Conservation (phyloP, 176 grass and related monocot species). For the maize (Zea mays) region Zm-B73-REFERENCE-NAM-5.0 NC_050096.1:217368001-217368500, state of each 20-base stretch:
- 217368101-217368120: slow-evolving; percentile 26
- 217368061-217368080: background rate
- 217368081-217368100: slow-evolving; percentile 6
- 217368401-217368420: slow-evolving; percentile 39
- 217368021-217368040: background rate
- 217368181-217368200: background rate
- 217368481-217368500: background rate
- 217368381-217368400: slow-evolving; percentile 40
- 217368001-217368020: background rate
- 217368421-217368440: background rate
- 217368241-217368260: slow-evolving; percentile 66
- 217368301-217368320: slow-evolving; percentile 52
- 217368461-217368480: background rate
- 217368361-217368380: slow-evolving; percentile 40
- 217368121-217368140: slow-evolving; percentile 51
- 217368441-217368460: background rate
- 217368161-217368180: background rate
- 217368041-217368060: background rate
- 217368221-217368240: slow-evolving; percentile 95
- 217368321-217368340: slow-evolving; percentile 74
- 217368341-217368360: slow-evolving; percentile 98
- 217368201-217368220: slow-evolving; percentile 50
- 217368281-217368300: slow-evolving; percentile 63
- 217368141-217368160: slow-evolving; percentile 24
- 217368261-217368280: slow-evolving; percentile 82